Evolutionary conservation across 257 asterid genomes (phyloP), one percentile per base, ranked within the genome.

Genomic region (Nicotiana undulata): DNA sequence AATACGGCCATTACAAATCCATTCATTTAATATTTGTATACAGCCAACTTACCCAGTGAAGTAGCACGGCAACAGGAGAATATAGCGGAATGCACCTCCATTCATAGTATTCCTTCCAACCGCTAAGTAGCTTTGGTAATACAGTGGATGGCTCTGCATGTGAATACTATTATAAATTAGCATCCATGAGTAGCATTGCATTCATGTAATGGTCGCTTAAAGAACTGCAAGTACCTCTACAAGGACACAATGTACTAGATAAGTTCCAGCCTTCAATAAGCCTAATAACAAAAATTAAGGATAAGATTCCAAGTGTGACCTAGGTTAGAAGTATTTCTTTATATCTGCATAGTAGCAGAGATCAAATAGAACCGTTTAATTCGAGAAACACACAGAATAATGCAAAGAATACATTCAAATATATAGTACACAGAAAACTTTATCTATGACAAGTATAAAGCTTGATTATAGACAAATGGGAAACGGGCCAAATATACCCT

Each of bases 31-130:
- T 24, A n/a, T 74, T 24, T 49, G 61, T 49, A 7, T 13, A 65
- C 63, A 75, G 65, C 76, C 37, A 76, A 61, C 93, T 75, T 94
- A 94, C 97, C 98, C 96, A 96, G 64, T 96, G 99, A 89, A 96
- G 97, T 88, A 96, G 94, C 83, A 94, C 84, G 82, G 97, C 94
- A 82, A 87, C 93, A 75, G 97, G 99, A 80, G 98, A 94, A 86
- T 15, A 44, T 52, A 91, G 88, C 12, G 97, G 97, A 84, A 96
- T 89, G 88, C 90, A 60, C 89, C 99, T 93, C 99, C 99, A 96
- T 80, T 94, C 90, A 74, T 89, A 96, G 88, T 96, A 94, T 32
- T 94, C 95, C 85, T 90, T 92, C 99, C 99, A 96, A 82, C 82
- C 81, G 40, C 85, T 74, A 55, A 94, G 85, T 79, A 75, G 59